Conservation (phyloP, 2,329 filamentous ascomycete species). For the Paecilomyces sp. region DNA sequence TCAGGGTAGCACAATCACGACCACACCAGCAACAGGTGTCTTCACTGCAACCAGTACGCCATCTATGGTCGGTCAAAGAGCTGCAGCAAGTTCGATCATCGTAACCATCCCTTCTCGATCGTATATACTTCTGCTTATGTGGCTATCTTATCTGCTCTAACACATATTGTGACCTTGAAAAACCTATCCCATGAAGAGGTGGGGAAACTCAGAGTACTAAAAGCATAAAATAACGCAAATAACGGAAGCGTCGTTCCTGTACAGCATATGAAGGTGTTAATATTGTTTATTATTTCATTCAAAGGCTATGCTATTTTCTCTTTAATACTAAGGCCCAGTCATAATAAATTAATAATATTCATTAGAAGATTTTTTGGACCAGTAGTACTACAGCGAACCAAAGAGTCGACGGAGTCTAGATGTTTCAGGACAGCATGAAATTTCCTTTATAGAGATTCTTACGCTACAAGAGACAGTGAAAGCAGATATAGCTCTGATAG, state of each 20-base stretch:
- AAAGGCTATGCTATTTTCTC: background rate
- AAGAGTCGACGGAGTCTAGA: background rate
- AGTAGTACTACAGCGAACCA: background rate
- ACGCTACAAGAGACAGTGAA: background rate
- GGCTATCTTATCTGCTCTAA: background rate
- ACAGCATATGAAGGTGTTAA: background rate
- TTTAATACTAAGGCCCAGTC: background rate
- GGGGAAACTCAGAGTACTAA: background rate
- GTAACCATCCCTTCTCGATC: background rate
- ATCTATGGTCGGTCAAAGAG: slow-evolving; percentile 1
- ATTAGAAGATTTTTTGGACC: no score
- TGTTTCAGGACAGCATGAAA: background rate
- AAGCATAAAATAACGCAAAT: background rate
- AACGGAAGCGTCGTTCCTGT: background rate
- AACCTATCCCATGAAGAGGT: background rate
- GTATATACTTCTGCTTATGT: background rate
- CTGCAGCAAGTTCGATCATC: background rate
- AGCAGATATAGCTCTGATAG: background rate
- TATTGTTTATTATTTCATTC: background rate
- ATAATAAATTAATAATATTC: background rate
- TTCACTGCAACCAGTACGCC: slow-evolving; percentile 25
- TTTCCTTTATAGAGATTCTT: background rate
- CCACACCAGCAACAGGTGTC: slow-evolving; percentile 16
- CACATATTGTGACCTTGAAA: background rate
- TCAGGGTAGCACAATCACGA: slow-evolving; percentile 14